These are phyloP conservation scores for Cryptococcus neoformans DNA, from an alignment of 1,284 basidiomycete species.

Conservation along the genomic window DNA sequence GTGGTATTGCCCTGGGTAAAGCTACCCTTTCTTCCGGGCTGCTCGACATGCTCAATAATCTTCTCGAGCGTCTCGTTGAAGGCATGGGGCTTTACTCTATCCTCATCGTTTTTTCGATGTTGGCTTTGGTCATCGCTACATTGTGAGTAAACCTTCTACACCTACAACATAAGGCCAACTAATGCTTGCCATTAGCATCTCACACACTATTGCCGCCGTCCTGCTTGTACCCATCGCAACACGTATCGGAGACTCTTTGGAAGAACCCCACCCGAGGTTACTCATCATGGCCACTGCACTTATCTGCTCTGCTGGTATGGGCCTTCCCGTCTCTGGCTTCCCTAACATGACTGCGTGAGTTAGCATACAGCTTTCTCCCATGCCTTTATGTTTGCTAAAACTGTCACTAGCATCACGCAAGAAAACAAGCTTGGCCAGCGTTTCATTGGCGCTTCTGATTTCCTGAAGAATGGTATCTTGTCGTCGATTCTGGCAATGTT, in stretches of 20 bases:
- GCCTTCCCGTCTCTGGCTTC: slow-evolving; percentile 96
- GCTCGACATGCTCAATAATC: slow-evolving; percentile 68
- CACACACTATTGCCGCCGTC: slow-evolving; percentile 94
- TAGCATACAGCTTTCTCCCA: background rate
- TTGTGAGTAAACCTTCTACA: slow-evolving; percentile 35
- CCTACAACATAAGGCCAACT: background rate
- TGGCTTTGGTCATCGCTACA: slow-evolving; percentile 73
- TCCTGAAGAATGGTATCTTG: slow-evolving; percentile 89
- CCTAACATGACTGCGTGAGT: slow-evolving; percentile 93
- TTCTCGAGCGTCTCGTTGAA: slow-evolving; percentile 67
- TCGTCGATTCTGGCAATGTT: slow-evolving; percentile 82
- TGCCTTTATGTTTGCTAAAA: no score
- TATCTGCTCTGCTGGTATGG: slow-evolving; percentile 96
- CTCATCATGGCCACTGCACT: slow-evolving; percentile 85
- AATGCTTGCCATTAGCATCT: slow-evolving; percentile 56
- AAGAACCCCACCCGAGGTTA: slow-evolving; percentile 66
- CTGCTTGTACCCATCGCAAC: slow-evolving; percentile 94
- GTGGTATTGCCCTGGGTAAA: slow-evolving; percentile 93
- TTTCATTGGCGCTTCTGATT: slow-evolving; percentile 81
- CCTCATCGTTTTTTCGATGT: slow-evolving; percentile 73
- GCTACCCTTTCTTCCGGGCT: slow-evolving; percentile 89
- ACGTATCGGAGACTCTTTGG: slow-evolving; percentile 76
- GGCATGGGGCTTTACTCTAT: slow-evolving; percentile 76
- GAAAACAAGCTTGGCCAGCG: slow-evolving; percentile 92
- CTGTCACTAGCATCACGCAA: slow-evolving; percentile 68